Evolutionary conservation across 1,284 basidiomycete genomes (phyloP).

Genomic region (Trichosporon faecale): DNA sequence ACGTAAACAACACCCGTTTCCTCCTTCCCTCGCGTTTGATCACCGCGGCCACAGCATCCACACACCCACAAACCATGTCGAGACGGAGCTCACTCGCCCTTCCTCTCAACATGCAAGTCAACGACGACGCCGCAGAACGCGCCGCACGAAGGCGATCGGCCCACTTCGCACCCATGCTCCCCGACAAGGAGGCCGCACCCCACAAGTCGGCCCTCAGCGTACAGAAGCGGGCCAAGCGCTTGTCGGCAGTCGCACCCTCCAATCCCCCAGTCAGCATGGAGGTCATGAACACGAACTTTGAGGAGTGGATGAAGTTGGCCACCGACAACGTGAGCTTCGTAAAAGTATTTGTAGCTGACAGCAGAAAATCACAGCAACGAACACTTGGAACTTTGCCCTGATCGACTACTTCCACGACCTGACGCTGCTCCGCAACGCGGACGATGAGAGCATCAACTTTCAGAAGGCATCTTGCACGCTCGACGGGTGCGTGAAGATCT

Average conservation of each 20-base stretch:
- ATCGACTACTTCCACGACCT: slow-evolving; percentile 99
- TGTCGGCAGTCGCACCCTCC: slow-evolving; percentile 37
- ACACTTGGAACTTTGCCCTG: slow-evolving; percentile 96
- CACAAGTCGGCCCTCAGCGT: slow-evolving; percentile 32
- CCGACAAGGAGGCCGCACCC: slow-evolving; percentile 11
- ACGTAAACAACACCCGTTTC: background rate
- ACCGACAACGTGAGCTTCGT: slow-evolving; percentile 77
- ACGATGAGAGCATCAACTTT: slow-evolving; percentile 89
- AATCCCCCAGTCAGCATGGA: slow-evolving; percentile 56
- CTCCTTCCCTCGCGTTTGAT: background rate
- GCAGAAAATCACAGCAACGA: slow-evolving; percentile 97
- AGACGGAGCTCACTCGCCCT: background rate
- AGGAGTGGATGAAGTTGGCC: slow-evolving; percentile 99
- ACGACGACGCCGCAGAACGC: slow-evolving; percentile 46
- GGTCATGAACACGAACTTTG: slow-evolving; percentile 83
- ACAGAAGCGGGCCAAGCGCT: slow-evolving; percentile 33
- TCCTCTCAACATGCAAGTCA: slow-evolving; percentile 28
- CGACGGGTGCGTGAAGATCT: slow-evolving; percentile 99
- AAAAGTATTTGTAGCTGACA: background rate
- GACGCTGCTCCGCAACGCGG: slow-evolving; percentile 88
- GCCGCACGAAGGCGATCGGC: slow-evolving; percentile 42
- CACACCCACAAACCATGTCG: background rate
- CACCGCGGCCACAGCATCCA: background rate
- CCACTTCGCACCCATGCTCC: slow-evolving; percentile 36
- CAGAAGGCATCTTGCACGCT: slow-evolving; percentile 96